Base-by-base conservation (phyloP, 208 protist species). In the Leishmania braziliensis region DNA sequence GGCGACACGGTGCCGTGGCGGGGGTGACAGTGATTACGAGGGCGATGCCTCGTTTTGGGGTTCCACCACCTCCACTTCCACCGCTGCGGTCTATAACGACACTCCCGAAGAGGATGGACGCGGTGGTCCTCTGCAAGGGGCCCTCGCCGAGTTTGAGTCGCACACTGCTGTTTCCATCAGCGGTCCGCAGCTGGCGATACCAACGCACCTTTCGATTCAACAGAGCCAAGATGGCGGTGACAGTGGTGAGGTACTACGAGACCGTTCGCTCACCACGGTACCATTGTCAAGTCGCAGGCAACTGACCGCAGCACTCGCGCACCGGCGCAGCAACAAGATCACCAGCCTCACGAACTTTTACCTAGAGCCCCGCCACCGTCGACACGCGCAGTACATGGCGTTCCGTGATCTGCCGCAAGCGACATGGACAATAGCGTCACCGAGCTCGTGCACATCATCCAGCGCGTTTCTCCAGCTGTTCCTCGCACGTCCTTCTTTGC, bases 381-480 rank as follows among this genome's bases (percentile, higher is more conserved):
- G 26, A 36, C 69, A 73, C 46, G 69, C 69, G n/a, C 69, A 29
- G 69, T n/a, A 51, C 10, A 48, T 73, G 48, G 69, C 69, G 20
- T 26, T 51, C 26, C 23, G 46, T 73, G 69, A 48, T 73, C 46
- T 73, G 23, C 46, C 43, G 23, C 39, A 36, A 14, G 18, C 46
- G 46, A 36, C 20, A 33, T 73, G 26, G 36, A 29, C 69, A 16
- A 51, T 16, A 36, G 23, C 39, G 46, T 20, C 36, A n/a, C 6
- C 9, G 69, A 33, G 8, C 46, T 73, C 69, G 26, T 54, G 69
- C 48, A 73, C 69, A 29, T 54, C 69, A 8, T 51, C 18, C 46
- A 48, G 46, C 20, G n/a, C n/a, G 26, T 73, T 73, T 54, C 69
- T 73, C 12, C 39, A 29, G 69, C 69, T 73, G 39, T 73, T 73